These are phyloP conservation scores for Auricularia heimuer DNA, from an alignment of 768 basidiomycete species.

Conservation along the genomic window DNA sequence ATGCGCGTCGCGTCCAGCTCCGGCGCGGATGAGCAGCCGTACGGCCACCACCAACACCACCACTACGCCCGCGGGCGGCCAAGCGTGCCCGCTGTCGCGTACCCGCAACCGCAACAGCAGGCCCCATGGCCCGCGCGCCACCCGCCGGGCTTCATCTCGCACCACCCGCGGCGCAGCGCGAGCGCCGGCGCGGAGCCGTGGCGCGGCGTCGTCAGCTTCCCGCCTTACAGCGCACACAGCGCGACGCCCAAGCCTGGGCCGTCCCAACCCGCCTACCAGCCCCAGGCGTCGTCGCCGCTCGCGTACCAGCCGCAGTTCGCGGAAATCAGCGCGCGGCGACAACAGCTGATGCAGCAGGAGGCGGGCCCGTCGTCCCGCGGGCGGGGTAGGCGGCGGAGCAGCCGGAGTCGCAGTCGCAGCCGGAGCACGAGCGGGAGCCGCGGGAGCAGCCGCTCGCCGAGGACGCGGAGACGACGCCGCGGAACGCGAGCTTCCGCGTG, in stretches of 20 bases:
- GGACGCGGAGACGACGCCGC: not conserved
- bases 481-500: constrained; percentile 1
- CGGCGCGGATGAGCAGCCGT: not conserved
- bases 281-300: not conserved
- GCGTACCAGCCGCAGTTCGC: not conserved
- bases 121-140: not conserved
- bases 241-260: not conserved
- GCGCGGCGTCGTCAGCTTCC: not conserved
- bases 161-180: not conserved
- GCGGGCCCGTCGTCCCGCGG: not conserved
- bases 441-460: not conserved
- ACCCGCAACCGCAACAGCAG: not conserved
- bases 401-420: not conserved
- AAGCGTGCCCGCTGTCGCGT: not conserved
- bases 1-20: not conserved
- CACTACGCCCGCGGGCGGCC: not conserved
- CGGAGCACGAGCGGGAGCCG: not conserved
- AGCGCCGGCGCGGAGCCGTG: constrained; percentile 1
- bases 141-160: constrained; percentile 1
- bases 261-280: not conserved
- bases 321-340: not conserved
- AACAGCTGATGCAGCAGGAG: not conserved
- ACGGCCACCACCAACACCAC: not conserved
- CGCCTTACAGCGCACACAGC: not conserved
- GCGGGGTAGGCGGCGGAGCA: not conserved